Evolutionary conservation across 331 rosid species (phyloP), one percentile per base, ranked within the genome.

Genomic region (Rhamnella rubrinervis): DNA sequence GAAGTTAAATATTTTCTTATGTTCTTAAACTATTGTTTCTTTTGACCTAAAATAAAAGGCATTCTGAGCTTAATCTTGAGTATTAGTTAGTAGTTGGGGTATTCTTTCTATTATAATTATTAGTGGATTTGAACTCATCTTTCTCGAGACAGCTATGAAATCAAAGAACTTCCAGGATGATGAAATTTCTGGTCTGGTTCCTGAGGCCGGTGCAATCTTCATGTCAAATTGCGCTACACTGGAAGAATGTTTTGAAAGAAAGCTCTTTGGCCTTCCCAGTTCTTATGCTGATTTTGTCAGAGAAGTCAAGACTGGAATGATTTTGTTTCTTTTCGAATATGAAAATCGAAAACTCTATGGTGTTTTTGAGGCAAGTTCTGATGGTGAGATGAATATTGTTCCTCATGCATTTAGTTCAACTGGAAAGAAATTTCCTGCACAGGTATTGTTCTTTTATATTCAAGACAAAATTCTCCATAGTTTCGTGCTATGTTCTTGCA

Each of bases 121-220:
- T 44, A 44, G 15, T 44, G 49, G 49, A 5, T 53, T 18, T 53
- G 26, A 4, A 53, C 8, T 6, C 19, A 6, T 53, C 58, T n/a
- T 18, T 53, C 25, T 53, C 26, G n/a, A 21, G 58, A 53, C 25
- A 58, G 38, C 37, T 58, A 28, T 23, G 62, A 28, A 28, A 59
- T 9, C 4, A 35, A 67, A 35, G 62, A 40, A 10, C 53, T 55
- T 13, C 40, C 26, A 8, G 63, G 37, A 38, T 1, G n/a, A 11
- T 28, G 49, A 15, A 60, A 13, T 11, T 8, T 18, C 17, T 6
- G 63, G 63, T 0, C 55, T 19, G 38, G 52, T 70, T 65, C 89
- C 96, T 0, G 78, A 70, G 23, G 72, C 1, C 64, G 96, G 93
- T 21, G 91, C 91, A 5, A 87, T 90, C 59, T 90, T 87, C 84